Evolutionary conservation across 225 moss, liverwort and hornwort species (phyloP).

Genomic region (Pleurozium schreberi): DNA sequence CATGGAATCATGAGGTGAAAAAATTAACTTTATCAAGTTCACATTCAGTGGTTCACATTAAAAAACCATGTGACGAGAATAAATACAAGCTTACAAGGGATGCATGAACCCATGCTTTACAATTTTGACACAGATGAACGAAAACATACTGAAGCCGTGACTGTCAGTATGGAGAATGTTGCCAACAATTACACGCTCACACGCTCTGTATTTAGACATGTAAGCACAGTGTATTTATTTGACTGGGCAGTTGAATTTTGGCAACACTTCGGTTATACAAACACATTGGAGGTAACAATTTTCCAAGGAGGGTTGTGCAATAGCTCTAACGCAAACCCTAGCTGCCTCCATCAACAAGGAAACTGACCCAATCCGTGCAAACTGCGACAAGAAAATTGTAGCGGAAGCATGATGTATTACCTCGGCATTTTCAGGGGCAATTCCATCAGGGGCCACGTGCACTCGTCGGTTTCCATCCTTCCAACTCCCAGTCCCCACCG

Average conservation of each 20-base stretch:
- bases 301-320: not conserved
- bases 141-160: not conserved
- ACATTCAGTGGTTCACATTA: not conserved
- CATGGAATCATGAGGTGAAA: too few species aligned
- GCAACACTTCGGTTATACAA: not conserved
- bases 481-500: not conserved
- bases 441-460: slow-evolving; percentile 12
- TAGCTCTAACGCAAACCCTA: not conserved
- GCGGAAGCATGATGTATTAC: not conserved
- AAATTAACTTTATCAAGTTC: not conserved
- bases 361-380: not conserved
- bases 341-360: not conserved
- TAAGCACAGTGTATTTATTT: not conserved
- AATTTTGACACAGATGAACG: too few species aligned
- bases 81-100: not conserved
- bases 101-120: too few species aligned
- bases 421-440: slow-evolving; percentile 23
- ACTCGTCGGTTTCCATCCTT: slow-evolving; percentile 1
- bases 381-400: not conserved
- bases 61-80: not conserved
- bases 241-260: not conserved
- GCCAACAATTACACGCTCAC: not conserved
- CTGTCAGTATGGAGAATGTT: not conserved
- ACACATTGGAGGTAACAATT: not conserved
- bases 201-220: not conserved